These are phyloP conservation scores for Sugiyamaella boreocaroliniensis DNA, from an alignment of 805 yeast species.

Conservation along the genomic window DNA sequence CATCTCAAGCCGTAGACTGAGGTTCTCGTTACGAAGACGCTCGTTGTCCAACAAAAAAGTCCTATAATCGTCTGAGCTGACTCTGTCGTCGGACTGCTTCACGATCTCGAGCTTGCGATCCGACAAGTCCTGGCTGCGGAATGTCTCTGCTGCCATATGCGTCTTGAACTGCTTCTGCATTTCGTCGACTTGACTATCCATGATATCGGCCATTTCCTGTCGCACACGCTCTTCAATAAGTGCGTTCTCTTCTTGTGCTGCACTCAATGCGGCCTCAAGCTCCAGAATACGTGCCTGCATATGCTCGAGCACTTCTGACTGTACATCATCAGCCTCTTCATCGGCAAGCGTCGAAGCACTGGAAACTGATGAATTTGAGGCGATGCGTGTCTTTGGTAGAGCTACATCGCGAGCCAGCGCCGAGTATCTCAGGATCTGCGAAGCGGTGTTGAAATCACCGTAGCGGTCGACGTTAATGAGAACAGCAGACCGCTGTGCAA, in stretches of 20 bases:
- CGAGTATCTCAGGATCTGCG: conserved; percentile 29
- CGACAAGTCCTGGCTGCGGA: conserved; percentile 14
- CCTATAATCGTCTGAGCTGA: conserved; percentile 2
- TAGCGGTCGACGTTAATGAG: conserved; percentile 37
- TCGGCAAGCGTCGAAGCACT: not conserved
- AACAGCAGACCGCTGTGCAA: conserved; percentile 29
- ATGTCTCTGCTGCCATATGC: conserved; percentile 14
- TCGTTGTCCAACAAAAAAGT: conserved; percentile 5
- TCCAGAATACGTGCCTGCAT: conserved; percentile 19
- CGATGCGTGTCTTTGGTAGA: conserved; percentile 16
- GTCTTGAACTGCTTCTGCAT: conserved; percentile 26
- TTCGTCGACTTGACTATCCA: conserved; percentile 24
- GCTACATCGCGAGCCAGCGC: conserved; percentile 25
- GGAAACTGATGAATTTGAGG: conserved; percentile 12
- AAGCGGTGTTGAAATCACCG: conserved; percentile 33
- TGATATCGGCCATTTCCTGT: conserved; percentile 25
- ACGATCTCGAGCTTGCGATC: conserved; percentile 21
- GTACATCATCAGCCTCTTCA: not conserved
- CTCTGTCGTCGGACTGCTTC: conserved; percentile 1
- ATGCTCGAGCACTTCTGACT: not conserved
- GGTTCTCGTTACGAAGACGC: conserved; percentile 2
- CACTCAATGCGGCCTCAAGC: conserved; percentile 9
- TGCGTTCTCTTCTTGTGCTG: conserved; percentile 12
- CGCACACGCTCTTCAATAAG: conserved; percentile 21
- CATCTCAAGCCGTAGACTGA: not conserved